Percentiles rank a stretch among this genome's conserved stretches.
Conservation (phyloP, 495 filamentous ascomycete species). For the Venustampulla echinocandica region DNA sequence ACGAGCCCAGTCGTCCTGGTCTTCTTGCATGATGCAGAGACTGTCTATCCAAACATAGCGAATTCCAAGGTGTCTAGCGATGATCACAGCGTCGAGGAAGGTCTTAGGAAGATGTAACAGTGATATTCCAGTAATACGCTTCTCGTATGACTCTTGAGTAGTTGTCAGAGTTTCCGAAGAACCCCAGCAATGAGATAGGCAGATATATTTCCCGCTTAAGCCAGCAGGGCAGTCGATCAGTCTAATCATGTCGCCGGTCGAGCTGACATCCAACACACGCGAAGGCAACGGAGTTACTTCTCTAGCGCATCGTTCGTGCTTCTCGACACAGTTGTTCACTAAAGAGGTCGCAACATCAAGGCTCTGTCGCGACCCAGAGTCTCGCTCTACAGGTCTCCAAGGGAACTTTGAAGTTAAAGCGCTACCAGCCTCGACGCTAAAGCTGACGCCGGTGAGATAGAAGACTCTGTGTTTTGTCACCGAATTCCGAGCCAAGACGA, state of each 20-base stretch:
- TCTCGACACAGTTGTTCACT: slow-evolving; percentile 3
- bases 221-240: slow-evolving; percentile 3
- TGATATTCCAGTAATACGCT: neutral
- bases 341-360: slow-evolving; percentile 5
- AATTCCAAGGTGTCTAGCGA: slow-evolving; percentile 16
- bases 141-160: slow-evolving; percentile 3
- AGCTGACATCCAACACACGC: slow-evolving; percentile 3
- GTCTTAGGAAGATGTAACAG: slow-evolving; percentile 9
- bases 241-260: slow-evolving; percentile 4
- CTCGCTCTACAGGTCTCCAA: slow-evolving; percentile 2
- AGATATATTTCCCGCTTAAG: slow-evolving; percentile 5
- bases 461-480: neutral
- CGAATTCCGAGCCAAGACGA: slow-evolving; percentile 4
- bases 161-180: slow-evolving; percentile 7
- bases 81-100: slow-evolving; percentile 17
- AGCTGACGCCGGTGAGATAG: slow-evolving; percentile 1
- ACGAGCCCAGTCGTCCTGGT: slow-evolving; percentile 9
- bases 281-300: slow-evolving; percentile 1
- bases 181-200: slow-evolving; percentile 6
- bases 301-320: slow-evolving; percentile 2
- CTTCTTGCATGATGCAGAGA: slow-evolving; percentile 22
- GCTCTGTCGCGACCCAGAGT: slow-evolving; percentile 4
- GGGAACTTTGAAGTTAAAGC: neutral
- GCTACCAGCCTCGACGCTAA: slow-evolving; percentile 1
- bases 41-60: slow-evolving; percentile 24